Evolutionary conservation across 495 filamentous ascomycete species (phyloP), one percentile per base, ranked within the genome.

Genomic region (Trichoderma asperelloides): DNA sequence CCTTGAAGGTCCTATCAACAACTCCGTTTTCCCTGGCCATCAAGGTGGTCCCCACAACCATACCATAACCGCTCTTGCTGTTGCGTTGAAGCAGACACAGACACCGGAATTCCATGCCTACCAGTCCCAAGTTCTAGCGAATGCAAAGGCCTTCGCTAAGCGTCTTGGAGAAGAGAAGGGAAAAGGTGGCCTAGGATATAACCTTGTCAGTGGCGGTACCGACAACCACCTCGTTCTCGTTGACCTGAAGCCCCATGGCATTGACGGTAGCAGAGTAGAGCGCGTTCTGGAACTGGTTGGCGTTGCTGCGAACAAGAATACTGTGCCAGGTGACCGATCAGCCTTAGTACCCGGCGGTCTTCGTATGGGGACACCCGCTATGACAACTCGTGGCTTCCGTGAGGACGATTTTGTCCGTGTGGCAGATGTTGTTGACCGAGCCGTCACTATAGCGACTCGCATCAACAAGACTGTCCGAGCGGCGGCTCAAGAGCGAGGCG

Each of bases 21-120:
- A 87, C 63, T 97, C 96, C 11, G 96, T 98, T 68, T 98, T 98
- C 84, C 95, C 95, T n/a, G 95, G 96, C 39, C 95, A 98, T 78
- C 95, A 98, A 74, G 95, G 95, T 71, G 95, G 95, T 4, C 95
- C 95, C 15, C 95, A 98, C 83, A 98, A 98, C 80, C 95, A 98
- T 80, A 98, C 95, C 65, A 98, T 98, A 77, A 94, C 94, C 60
- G 96, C 95, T 15, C 84, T 98, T 41, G 85, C 96, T 18, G 95
- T 98, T 2, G 95, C 95, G 2, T 83, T 98, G 37, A 92, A 93
- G 78, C 95, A 98, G 78, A 92, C 95, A 1, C 92, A 96, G 71
- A 89, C 86, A 0, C 78, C 84, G n/a, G 92, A 96, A 68, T 98
- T 98, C 81, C 86, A 87, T 73, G 79, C 85, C 40, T 98, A 98